These are phyloP conservation scores for Paramecium sexaurelia DNA, from an alignment of 73 alveolate genomes.

Conservation along the genomic window DNA sequence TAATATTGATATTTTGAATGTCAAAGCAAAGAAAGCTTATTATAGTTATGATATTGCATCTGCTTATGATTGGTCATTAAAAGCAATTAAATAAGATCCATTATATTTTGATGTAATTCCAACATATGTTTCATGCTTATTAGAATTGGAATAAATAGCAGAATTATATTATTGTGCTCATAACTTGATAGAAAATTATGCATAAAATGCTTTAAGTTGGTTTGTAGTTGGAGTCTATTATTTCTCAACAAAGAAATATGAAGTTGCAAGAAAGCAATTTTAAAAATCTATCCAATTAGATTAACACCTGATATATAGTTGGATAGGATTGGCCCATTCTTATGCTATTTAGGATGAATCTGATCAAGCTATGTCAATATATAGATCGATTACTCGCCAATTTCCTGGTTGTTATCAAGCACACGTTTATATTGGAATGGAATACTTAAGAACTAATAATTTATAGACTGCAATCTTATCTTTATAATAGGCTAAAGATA, in stretches of 20 bases:
- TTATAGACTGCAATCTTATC: slow-evolving; percentile 93
- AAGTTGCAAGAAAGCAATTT: slow-evolving; percentile 93
- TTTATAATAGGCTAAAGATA: slow-evolving; percentile 91
- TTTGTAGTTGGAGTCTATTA: slow-evolving; percentile 97
- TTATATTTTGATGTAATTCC: slow-evolving; percentile 93
- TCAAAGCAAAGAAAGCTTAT: slow-evolving; percentile 92
- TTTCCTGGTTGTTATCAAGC: slow-evolving; percentile 99
- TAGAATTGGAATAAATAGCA: slow-evolving; percentile 92
- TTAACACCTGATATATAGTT: slow-evolving; percentile 94
- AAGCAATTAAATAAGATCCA: slow-evolving; percentile 89
- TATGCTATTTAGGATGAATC: slow-evolving; percentile 98
- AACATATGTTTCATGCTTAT: slow-evolving; percentile 91
- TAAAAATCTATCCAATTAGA: slow-evolving; percentile 93
- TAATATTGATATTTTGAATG: slow-evolving; percentile 84
- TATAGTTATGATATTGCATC: slow-evolving; percentile 89
- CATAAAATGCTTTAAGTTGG: slow-evolving; percentile 96
- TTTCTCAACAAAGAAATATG: slow-evolving; percentile 94
- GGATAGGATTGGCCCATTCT: slow-evolving; percentile 98
- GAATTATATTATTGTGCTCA: slow-evolving; percentile 96
- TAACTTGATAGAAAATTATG: slow-evolving; percentile 89
- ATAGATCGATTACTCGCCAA: slow-evolving; percentile 95
- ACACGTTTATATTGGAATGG: slow-evolving; percentile 97
- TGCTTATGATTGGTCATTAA: slow-evolving; percentile 89
- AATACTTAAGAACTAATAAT: slow-evolving; percentile 95
- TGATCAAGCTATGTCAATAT: slow-evolving; percentile 97